Evolutionary conservation across 2,329 filamentous ascomycete species (phyloP), one percentile per base, ranked within the genome.

Genomic region (Clonostachys chloroleuca): DNA sequence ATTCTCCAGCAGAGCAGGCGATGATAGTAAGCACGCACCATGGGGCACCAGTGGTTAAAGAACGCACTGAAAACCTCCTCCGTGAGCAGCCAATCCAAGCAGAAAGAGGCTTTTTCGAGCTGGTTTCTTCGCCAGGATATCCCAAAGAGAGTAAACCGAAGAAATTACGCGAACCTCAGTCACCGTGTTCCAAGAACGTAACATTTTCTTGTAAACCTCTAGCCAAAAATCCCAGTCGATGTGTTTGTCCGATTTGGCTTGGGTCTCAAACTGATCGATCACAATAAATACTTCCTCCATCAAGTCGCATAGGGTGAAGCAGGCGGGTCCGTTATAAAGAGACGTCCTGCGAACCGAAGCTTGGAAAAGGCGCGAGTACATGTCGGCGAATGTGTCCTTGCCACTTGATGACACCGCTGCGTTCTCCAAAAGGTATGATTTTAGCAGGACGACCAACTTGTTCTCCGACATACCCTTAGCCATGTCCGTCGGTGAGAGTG

Each of bases 11-110:
- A 95, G 18, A 96, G 67, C 44, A 96, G 70, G 42, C 92, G 88
- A 80, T 95, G 94, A 62, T 86, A 96, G 64, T 96, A 96, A 13
- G 90, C 87, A 51, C 92, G 81, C 18, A 96, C 89, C 92, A 96
- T 95, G 0, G 92, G 90, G 59, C 89, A 95, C 91, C 92, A 96
- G 59, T 96, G 90, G 59, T 87, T 92, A 68, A 96, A 96, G 51
- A 90, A 84, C 51, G 81, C 82, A 59, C 88, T 83, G 62, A 96
- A 96, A 3, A 86, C 79, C 24, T 84, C 75, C 46, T 87, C 84
- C 7, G 84, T 78, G 12, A 96, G 70, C 37, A 96, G 69, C 73
- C 94, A 92, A 18, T 83, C 81, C 30, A 87, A 58, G 60, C 89
- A 95, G 16, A 95, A 95, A 62, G 13, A 77, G 70, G 48, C 79